Base-by-base conservation (phyloP, 2,329 filamentous ascomycete species). In the Phaeosphaeria sp. region DNA sequence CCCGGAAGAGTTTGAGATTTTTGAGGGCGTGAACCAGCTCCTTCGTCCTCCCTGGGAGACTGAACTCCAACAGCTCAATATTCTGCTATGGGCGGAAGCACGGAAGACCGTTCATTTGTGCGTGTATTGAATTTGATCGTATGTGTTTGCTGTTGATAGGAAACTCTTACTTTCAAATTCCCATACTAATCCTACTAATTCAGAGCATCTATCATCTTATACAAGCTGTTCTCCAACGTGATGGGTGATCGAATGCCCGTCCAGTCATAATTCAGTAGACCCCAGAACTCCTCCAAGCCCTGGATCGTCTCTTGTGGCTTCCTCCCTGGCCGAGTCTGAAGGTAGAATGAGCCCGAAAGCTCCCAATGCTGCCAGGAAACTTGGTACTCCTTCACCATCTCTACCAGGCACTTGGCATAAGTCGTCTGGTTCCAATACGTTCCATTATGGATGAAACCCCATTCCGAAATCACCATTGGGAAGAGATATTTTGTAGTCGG, bases 251-350 rank as follows among this genome's bases (percentile, higher is more conserved):
- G 61, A 4, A 73, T 60, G 13, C 47, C 65, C 25, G 60, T 56
- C 71, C 72, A 75, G 17, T 72, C 58, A 25, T 74, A 74, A 49
- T 74, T 65, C 27, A 75, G 46, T 49, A 75, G 27, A 0, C 71
- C 72, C 72, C 73, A 75, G 25, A 66, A 65, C 47, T 74, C 73
- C 22, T 75, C 72, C 21, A 68, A 36, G 0, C 63, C 73, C 21
- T 74, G 66, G 8, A 75, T 66, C 1, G 68, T 73, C 1, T 53
- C 55, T 7, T 56, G 30, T 0, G 71, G 72, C n/a, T 59, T 63
- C 17, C 72, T 60, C 6, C 60, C 59, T 8, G 72, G 72, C 51
- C 73, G 62, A 2, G 73, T 81, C 79, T 82, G 82, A 18, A 73
- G 60, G 40, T 72, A 74, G 40, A 68, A 73, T 43, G 67, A 72